Evolutionary conservation across 306 rosid species (phyloP).

Genomic region (Macrotyloma uniflorum): DNA sequence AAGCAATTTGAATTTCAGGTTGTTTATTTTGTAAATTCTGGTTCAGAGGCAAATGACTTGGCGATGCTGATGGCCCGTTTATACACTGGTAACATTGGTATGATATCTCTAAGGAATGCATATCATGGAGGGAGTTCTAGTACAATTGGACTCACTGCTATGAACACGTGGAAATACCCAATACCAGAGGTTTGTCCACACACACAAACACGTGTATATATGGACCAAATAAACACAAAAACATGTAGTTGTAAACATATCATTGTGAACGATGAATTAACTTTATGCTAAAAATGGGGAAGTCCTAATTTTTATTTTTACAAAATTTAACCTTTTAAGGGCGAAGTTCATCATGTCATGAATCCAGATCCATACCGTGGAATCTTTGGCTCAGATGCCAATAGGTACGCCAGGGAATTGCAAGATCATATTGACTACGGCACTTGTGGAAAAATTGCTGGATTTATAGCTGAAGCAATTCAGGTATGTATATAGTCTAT

Average conservation of each 20-base stretch:
- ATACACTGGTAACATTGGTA: constrained; percentile 59
- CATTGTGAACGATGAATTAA: constrained; percentile 6
- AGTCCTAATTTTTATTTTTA: constrained; percentile 14
- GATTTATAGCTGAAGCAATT: constrained; percentile 74
- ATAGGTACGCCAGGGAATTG: constrained; percentile 60
- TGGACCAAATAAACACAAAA: background rate
- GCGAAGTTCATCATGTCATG: constrained; percentile 73
- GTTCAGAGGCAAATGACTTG: constrained; percentile 72
- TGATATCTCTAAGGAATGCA: constrained; percentile 77
- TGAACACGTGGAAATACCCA: constrained; percentile 79
- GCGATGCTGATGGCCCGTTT: constrained; percentile 79
- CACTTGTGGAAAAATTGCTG: constrained; percentile 71
- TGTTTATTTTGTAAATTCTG: constrained; percentile 71
- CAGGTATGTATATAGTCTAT: constrained; percentile 51
- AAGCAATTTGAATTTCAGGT: constrained; percentile 50
- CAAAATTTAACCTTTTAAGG: constrained; percentile 46
- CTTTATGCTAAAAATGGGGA: background rate
- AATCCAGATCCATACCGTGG: constrained; percentile 82
- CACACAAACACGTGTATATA: background rate
- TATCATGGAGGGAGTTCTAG: constrained; percentile 79
- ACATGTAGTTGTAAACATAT: background rate
- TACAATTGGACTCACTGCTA: constrained; percentile 69
- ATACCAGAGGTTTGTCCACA: constrained; percentile 71
- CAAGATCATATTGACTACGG: constrained; percentile 79
- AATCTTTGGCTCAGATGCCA: constrained; percentile 64